These are phyloP conservation scores for Pulveroboletus sp. DNA, from an alignment of 768 basidiomycete species.

Conservation along the genomic window DNA sequence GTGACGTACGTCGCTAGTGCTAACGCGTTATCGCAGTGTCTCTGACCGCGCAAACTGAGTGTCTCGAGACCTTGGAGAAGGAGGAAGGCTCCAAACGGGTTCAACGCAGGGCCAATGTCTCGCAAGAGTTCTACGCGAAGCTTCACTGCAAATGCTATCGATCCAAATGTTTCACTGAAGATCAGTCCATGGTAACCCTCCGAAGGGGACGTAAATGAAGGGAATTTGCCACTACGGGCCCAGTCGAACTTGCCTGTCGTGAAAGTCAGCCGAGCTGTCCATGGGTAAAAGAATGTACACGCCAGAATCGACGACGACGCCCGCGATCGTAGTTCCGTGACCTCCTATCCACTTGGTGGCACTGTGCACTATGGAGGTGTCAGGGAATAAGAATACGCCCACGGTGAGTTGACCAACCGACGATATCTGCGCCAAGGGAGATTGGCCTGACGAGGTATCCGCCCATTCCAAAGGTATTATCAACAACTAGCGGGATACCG, in stretches of 20 bases:
- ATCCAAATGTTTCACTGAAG: conserved; percentile 48
- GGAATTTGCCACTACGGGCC: conserved; percentile 49
- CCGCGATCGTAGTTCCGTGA: conserved; percentile 64
- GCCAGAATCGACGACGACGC: conserved; percentile 59
- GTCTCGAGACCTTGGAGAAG: conserved; percentile 60
- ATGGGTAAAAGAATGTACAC: conserved; percentile 12
- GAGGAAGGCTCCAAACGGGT: conserved; percentile 56
- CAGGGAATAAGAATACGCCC: not conserved
- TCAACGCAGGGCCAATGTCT: conserved; percentile 49
- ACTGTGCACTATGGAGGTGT: conserved; percentile 38
- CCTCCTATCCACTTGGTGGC: conserved; percentile 68
- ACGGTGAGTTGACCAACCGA: conserved; percentile 29
- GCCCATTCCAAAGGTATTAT: conserved; percentile 61
- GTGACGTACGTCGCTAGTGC: conserved; percentile 39
- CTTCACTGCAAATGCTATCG: conserved; percentile 47
- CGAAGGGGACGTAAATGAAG: conserved; percentile 49
- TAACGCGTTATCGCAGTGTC: conserved; percentile 56
- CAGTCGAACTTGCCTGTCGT: conserved; percentile 53
- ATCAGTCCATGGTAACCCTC: conserved; percentile 54
- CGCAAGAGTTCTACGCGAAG: conserved; percentile 49
- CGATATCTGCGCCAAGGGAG: conserved; percentile 53
- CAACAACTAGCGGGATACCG: conserved; percentile 58
- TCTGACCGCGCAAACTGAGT: conserved; percentile 51
- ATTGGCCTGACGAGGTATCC: conserved; percentile 54
- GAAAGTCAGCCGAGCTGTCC: not conserved